A percentile compares a stretch with the other conserved stretches of the same genome.
These are phyloP conservation scores for Penicillium canescens DNA, from an alignment of 495 filamentous ascomycete species.

Conservation along the genomic window DNA sequence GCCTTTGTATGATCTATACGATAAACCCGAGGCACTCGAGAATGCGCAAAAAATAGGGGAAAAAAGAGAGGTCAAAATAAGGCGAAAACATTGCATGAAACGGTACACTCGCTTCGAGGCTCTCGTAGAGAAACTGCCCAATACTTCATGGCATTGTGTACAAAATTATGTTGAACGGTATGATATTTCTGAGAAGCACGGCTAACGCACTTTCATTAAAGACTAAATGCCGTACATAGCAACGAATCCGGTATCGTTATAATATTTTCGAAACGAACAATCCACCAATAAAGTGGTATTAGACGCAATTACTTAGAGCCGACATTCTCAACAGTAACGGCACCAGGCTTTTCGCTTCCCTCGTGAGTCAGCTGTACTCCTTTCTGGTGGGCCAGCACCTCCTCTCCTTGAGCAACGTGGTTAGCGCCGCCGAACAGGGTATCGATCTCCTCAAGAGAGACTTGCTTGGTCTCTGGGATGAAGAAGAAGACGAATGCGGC, in stretches of 20 bases:
- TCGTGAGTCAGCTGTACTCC: conserved; percentile 13
- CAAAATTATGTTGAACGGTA: too few species aligned
- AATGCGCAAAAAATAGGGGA: too few species aligned
- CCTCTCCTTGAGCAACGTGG: conserved; percentile 55
- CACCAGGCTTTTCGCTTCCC: conserved; percentile 24
- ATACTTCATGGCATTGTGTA: too few species aligned
- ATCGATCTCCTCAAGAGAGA: conserved; percentile 67
- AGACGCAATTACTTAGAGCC: background rate
- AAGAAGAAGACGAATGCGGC: conserved; percentile 74
- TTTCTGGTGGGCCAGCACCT: conserved; percentile 35
- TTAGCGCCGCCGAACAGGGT: conserved; percentile 59
- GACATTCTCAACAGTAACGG: conserved; percentile 32
- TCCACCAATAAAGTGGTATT: background rate
- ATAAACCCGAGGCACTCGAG: too few species aligned
- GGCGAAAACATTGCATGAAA: too few species aligned
- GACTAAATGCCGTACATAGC: background rate
- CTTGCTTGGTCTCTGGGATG: conserved; percentile 72
- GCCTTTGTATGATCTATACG: too few species aligned
- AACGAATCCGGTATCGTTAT: background rate
- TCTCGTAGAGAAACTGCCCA: too few species aligned
- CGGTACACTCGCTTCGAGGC: too few species aligned
- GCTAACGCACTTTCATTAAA: conserved; percentile 8
- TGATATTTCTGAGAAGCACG: too few species aligned
- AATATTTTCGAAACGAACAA: background rate
- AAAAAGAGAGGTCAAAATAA: too few species aligned